Percentiles rank a stretch among this genome's conserved stretches.
Conservation (phyloP, 1,139 yeast species). For the Pichia sp. region DNA sequence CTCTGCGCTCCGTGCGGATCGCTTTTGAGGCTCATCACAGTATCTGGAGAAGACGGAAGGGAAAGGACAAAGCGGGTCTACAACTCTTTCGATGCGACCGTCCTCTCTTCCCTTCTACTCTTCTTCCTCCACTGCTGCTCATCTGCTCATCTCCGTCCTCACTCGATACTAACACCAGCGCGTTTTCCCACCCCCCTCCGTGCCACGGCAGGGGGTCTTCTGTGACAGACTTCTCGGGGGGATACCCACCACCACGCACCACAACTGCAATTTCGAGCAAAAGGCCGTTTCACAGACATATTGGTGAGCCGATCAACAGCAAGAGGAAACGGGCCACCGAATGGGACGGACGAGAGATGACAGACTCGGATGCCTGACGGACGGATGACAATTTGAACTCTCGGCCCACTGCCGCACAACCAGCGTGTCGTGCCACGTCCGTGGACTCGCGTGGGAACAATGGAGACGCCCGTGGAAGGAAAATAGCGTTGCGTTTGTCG, state of each 20-base stretch:
- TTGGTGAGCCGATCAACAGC: too few species aligned
- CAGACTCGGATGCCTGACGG: too few species aligned
- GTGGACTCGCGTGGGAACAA: not conserved
- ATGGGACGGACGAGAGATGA: too few species aligned
- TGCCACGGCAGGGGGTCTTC: not conserved
- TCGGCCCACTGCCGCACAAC: not conserved
- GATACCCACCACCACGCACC: not conserved
- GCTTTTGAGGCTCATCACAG: constrained; percentile 4
- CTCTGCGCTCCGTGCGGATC: too few species aligned
- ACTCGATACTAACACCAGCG: not conserved
- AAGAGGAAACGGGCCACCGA: too few species aligned
- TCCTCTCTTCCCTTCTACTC: too few species aligned
- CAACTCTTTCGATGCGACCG: not conserved
- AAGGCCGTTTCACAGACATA: too few species aligned
- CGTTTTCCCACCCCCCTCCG: not conserved
- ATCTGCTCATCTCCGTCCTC: too few species aligned
- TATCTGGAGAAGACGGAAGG: not conserved
- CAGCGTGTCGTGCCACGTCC: not conserved
- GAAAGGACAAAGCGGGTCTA: not conserved
- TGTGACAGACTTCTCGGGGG: not conserved
- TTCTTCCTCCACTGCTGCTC: not conserved
- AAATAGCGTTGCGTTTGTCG: not conserved
- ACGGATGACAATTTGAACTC: not conserved
- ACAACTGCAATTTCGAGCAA: too few species aligned
- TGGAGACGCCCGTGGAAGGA: not conserved